These are phyloP conservation scores for Panellus pusillus DNA, from an alignment of 768 basidiomycete species.

Conservation along the genomic window DNA sequence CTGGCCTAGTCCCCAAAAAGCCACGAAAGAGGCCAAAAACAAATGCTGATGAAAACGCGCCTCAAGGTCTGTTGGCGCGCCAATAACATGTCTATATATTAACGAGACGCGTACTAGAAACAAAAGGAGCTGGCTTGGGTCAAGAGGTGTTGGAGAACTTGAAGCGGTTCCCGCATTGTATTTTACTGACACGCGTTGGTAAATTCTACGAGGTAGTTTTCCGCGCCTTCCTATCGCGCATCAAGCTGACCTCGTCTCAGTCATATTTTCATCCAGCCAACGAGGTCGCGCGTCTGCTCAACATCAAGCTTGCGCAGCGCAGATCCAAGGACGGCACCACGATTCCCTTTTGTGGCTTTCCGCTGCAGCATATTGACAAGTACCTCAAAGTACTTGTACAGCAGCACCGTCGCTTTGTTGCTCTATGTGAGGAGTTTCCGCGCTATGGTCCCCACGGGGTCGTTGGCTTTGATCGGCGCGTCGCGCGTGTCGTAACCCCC, in stretches of 20 bases:
- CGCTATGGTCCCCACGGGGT: conserved; percentile 43
- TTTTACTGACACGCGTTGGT: conserved; percentile 89
- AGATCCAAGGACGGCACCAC: conserved; percentile 64
- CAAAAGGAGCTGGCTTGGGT: conserved; percentile 49
- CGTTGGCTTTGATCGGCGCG: conserved; percentile 75
- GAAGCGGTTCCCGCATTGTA: conserved; percentile 78
- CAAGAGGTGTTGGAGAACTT: conserved; percentile 71
- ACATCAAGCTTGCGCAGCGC: conserved; percentile 80
- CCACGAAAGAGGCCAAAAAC: conserved; percentile 4
- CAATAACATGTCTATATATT: background rate
- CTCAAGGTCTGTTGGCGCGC: background rate
- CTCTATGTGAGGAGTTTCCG: conserved; percentile 91
- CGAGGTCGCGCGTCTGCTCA: conserved; percentile 72
- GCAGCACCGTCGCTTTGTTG: conserved; percentile 80
- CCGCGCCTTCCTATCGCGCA: background rate
- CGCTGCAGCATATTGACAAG: conserved; percentile 79
- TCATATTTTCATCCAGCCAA: conserved; percentile 93
- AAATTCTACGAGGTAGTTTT: conserved; percentile 86
- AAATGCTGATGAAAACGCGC: background rate
- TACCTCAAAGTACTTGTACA: conserved; percentile 86
- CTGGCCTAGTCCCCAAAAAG: background rate
- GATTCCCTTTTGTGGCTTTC: conserved; percentile 90
- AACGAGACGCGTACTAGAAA: background rate
- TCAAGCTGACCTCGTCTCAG: conserved; percentile 39
- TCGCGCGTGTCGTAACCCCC: conserved; percentile 86